Evolutionary conservation across 768 basidiomycete genomes (phyloP).

Genomic region (Sistotremastrum suecicum): DNA sequence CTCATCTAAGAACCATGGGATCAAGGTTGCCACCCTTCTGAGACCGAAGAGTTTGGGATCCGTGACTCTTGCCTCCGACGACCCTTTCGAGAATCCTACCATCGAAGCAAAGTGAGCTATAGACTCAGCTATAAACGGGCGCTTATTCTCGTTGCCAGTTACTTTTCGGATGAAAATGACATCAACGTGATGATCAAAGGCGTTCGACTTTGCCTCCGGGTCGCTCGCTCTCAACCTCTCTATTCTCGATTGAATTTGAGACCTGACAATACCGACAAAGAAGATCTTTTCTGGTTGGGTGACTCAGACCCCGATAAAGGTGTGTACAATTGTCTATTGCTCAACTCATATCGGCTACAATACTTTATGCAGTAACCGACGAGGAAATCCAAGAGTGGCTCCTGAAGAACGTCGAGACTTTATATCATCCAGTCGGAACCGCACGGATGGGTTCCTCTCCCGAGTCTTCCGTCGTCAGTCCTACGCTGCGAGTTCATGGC

Average conservation of each 20-base stretch:
- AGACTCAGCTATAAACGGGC: too few species aligned
- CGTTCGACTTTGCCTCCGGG: conserved; percentile 2
- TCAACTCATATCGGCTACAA: too few species aligned
- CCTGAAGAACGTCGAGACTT: conserved; percentile 1
- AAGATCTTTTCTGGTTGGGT: conserved; percentile 6
- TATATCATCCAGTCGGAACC: conserved; percentile 8
- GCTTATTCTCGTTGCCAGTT: conserved; percentile 2
- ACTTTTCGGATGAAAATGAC: conserved; percentile 5
- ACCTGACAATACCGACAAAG: conserved; percentile 3
- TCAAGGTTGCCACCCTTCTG: conserved; percentile 6
- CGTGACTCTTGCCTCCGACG: conserved; percentile 11
- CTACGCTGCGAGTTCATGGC: conserved; percentile 22
- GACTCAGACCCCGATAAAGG: conserved; percentile 8
- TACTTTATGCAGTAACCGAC: conserved; percentile 6
- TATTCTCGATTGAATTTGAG: conserved; percentile 2
- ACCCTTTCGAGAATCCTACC: conserved; percentile 13
- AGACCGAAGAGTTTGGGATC: conserved; percentile 13
- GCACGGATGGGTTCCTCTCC: conserved; percentile 16
- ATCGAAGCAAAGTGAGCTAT: conserved; percentile 7
- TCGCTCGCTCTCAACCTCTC: conserved; percentile 7
- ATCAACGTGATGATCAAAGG: conserved; percentile 7
- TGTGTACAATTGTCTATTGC: too few species aligned
- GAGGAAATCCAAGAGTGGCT: conserved; percentile 5
- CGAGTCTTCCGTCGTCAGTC: conserved; percentile 8
- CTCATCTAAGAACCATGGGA: background rate